A percentile compares a stretch with the other conserved stretches of the same genome.
Conservation (phyloP, 345 rosid genomes). For the Gossypium bickii region DNA sequence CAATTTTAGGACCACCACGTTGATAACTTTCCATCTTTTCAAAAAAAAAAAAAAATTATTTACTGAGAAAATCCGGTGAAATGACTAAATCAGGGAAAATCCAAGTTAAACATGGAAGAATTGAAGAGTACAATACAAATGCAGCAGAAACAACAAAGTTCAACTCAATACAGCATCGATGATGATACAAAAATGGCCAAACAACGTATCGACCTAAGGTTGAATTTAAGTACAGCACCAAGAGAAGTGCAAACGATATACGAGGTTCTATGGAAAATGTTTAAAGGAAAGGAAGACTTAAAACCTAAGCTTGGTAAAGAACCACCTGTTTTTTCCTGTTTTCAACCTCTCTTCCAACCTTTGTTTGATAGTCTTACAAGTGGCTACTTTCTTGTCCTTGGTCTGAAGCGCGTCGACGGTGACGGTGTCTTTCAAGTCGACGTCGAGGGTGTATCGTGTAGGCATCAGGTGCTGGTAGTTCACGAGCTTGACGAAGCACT, state of each 20-base stretch:
- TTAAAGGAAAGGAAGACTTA: neutral
- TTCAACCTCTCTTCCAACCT: constrained; percentile 57
- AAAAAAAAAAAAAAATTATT: too few relatives aligned
- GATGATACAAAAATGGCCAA: neutral
- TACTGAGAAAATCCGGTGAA: too few relatives aligned
- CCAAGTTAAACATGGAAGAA: neutral
- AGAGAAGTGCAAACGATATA: neutral
- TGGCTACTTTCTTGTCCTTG: constrained; percentile 45
- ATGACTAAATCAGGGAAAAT: too few relatives aligned
- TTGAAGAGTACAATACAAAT: neutral
- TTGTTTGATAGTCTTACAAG: constrained; percentile 46
- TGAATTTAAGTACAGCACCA: neutral
- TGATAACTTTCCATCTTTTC: too few relatives aligned
- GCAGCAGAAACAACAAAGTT: neutral
- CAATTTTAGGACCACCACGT: too few relatives aligned
- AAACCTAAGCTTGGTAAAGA: constrained; percentile 62
- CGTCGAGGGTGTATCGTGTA: constrained; percentile 58
- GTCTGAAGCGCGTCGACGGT: constrained; percentile 30
- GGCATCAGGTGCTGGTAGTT: constrained; percentile 58
- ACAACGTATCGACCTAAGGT: neutral
- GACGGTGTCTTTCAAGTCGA: constrained; percentile 51
- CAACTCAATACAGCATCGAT: neutral
- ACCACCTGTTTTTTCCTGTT: constrained; percentile 64
- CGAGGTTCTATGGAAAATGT: neutral
- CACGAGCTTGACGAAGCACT: constrained; percentile 48